Evolutionary conservation across 169 alveolate genomes (phyloP), one percentile per base, ranked within the genome.

Genomic region (Eimeria zaria): DNA sequence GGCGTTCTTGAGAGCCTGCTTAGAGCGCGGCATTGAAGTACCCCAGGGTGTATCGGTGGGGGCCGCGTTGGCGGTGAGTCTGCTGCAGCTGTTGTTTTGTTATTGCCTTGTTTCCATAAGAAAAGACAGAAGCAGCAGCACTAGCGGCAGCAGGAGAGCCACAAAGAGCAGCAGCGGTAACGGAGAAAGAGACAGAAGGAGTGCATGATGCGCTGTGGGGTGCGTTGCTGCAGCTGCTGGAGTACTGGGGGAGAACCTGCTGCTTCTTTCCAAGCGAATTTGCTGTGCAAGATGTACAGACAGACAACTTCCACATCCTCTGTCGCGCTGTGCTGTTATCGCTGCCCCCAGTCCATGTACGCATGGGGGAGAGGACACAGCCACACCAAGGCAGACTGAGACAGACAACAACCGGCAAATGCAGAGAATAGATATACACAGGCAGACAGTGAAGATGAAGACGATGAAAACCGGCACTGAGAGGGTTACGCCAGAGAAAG

Each of bases 251-350:
- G 7, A 69, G 87, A 9, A 62, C 89, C 7, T 71, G 89, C 90
- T 87, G 89, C 85, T 80, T 93, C 39, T 87, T 93, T 18, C 96
- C 96, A 27, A 60, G 91, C 93, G 96, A 93, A 36, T 93, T 93
- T 24, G 93, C 96, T 2, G 96, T 93, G n/a, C 78, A 36, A 27
- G 96, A 93, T 62, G 96, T 93, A 73, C 84, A 83, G 58, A 88
- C 89, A 36, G 96, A 93, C 62, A 20, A 9, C 6, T 84, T 93
- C 33, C 96, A 93, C 80, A 30, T 93, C 18, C 87, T 93, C 64
- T 93, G 96, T 58, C 71, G 96, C 30, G 96, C 96, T 33, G 85
- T 93, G 33, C 93, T 93, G 27, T 78, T 93, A 33, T 80, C 93
- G 12, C 53, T 93, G 46, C 96, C 96, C 16, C 30, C 88, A 3